Conservation (phyloP, 306 rosid species). For the Vigna angularis region DNA sequence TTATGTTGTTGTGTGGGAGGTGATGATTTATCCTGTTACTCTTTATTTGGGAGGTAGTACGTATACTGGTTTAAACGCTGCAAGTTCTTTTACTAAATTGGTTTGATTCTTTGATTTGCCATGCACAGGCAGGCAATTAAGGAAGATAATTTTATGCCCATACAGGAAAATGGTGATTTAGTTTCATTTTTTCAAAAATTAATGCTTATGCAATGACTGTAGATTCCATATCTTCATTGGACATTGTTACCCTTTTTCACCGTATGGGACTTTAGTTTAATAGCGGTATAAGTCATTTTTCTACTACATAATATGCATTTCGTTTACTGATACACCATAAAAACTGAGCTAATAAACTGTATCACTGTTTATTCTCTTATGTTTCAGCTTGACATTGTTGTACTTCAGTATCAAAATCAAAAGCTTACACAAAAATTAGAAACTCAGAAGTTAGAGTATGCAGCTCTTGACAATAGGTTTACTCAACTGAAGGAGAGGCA, state of each 20-base stretch:
- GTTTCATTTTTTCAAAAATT: neutral
- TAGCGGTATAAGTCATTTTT: constrained; percentile 17
- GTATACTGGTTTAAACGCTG: constrained; percentile 21
- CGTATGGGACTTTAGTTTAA: neutral
- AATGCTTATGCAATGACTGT: neutral
- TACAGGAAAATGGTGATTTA: constrained; percentile 17
- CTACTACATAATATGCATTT: constrained; percentile 10
- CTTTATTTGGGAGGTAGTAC: constrained; percentile 10
- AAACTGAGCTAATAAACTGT: constrained; percentile 16
- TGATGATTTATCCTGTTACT: constrained; percentile 17
- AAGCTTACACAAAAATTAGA: constrained; percentile 90
- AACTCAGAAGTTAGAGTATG: constrained; percentile 81
- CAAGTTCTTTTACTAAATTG: constrained; percentile 14
- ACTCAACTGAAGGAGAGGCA: constrained; percentile 73
- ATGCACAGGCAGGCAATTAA: constrained; percentile 23
- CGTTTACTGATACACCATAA: constrained; percentile 27
- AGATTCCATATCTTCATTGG: constrained; percentile 8
- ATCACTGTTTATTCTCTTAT: constrained; percentile 37
- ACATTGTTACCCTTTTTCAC: constrained; percentile 11
- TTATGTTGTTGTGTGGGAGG: neutral
- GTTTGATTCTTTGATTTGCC: constrained; percentile 33
- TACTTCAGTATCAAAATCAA: constrained; percentile 92
- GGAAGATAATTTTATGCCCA: constrained; percentile 13
- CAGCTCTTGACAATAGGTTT: constrained; percentile 66
- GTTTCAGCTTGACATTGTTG: constrained; percentile 80